Conservation (phyloP, 768 basidiomycete genomes). For the Hericium erinaceus region DNA sequence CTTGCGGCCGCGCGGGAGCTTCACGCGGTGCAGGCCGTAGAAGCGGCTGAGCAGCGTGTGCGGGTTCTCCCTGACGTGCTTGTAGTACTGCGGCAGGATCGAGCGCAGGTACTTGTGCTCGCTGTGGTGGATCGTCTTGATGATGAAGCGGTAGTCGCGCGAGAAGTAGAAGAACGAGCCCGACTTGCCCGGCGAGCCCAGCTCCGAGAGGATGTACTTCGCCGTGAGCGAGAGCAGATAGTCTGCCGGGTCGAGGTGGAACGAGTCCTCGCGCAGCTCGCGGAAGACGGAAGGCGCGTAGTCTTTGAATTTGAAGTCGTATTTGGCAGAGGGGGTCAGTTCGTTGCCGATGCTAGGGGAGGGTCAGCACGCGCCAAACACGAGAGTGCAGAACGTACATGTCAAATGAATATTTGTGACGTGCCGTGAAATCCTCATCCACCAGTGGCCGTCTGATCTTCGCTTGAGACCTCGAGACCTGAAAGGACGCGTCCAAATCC, state of each 20-base stretch:
- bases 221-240: slow-evolving; percentile 94
- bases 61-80: slow-evolving; percentile 81
- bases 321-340: slow-evolving; percentile 92
- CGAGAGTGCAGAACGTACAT: slow-evolving; percentile 50
- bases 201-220: slow-evolving; percentile 95
- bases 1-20: slow-evolving; percentile 86
- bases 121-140: slow-evolving; percentile 93
- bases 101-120: slow-evolving; percentile 90
- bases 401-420: slow-evolving; percentile 95
- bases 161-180: slow-evolving; percentile 99
- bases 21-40: slow-evolving; percentile 96
- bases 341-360: slow-evolving; percentile 82
- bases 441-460: slow-evolving; percentile 84
- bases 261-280: slow-evolving; percentile 86
- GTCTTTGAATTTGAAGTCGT: slow-evolving; percentile 99
- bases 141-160: slow-evolving; percentile 97
- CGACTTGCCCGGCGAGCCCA: slow-evolving; percentile 96
- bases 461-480: slow-evolving; percentile 95
- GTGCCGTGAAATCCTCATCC: slow-evolving; percentile 77
- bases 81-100: slow-evolving; percentile 77
- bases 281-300: slow-evolving; percentile 99
- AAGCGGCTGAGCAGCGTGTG: slow-evolving; percentile 91
- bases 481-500: slow-evolving; percentile 10
- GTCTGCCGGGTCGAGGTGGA: slow-evolving; percentile 94
- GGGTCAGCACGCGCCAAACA: neutral